phyloP scores from a whole-genome alignment of 75 land plant genomes.

The Cryptomeria japonica region DNA sequence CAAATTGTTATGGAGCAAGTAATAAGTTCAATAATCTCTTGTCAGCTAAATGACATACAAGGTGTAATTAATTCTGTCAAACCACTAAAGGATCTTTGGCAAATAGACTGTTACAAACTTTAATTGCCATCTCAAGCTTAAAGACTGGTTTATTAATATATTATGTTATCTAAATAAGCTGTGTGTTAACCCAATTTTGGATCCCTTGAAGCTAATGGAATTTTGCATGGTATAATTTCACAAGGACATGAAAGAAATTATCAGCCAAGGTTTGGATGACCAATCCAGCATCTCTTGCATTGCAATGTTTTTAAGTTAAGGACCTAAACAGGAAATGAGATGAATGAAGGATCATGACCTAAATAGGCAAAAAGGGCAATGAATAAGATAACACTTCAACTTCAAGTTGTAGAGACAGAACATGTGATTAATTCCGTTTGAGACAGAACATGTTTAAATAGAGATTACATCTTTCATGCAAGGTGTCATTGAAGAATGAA shows the following conservation, averaged over 20 bases:
- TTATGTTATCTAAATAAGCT: background rate
- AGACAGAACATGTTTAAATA: background rate
- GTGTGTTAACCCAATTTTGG: background rate
- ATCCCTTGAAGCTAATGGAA: background rate
- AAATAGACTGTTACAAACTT: background rate
- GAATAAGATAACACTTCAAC: background rate
- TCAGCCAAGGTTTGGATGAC: background rate
- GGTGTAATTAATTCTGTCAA: background rate
- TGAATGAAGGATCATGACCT: background rate
- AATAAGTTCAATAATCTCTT: background rate
- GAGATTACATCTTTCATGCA: background rate
- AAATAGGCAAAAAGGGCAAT: background rate
- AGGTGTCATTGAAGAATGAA: background rate
- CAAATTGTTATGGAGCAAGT: background rate
- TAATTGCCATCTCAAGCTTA: background rate
- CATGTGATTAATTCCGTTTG: background rate
- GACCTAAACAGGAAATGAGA: background rate
- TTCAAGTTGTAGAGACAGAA: background rate
- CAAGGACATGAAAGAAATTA: background rate
- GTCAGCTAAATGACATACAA: slow-evolving; percentile 1
- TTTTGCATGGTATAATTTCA: background rate
- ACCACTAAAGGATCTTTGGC: background rate
- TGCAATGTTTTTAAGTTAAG: background rate
- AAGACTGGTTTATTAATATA: background rate
- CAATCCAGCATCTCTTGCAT: background rate